Percentiles rank a stretch among this genome's conserved stretches.
These are phyloP conservation scores for Syzygium syzygioides DNA, from an alignment of 441 rosid genomes.

Conservation along the genomic window DNA sequence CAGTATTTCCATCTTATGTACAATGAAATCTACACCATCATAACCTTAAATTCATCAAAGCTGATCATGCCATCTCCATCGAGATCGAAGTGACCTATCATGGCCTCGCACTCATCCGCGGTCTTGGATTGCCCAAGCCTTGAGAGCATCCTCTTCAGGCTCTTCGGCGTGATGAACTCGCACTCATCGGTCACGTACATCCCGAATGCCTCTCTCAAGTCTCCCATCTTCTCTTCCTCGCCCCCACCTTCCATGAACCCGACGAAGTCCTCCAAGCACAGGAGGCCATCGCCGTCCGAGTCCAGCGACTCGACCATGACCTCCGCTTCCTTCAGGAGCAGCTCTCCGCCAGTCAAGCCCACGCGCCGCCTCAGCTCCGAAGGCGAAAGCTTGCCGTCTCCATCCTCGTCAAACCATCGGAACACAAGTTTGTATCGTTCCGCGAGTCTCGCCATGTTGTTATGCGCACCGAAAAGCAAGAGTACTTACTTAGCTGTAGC, in stretches of 20 bases:
- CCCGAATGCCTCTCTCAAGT: slow-evolving; percentile 53
- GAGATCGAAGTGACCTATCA: slow-evolving; percentile 58
- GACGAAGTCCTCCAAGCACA: slow-evolving; percentile 54
- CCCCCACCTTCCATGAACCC: slow-evolving; percentile 43
- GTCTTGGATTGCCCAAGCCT: slow-evolving; percentile 48
- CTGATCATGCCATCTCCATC: slow-evolving; percentile 68
- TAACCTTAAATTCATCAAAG: slow-evolving; percentile 67
- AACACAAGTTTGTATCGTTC: slow-evolving; percentile 21
- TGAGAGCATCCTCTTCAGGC: slow-evolving; percentile 57
- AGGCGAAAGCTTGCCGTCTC: slow-evolving; percentile 53
- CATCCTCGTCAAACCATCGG: slow-evolving; percentile 31
- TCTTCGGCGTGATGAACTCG: slow-evolving; percentile 55
- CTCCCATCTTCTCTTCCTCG: slow-evolving; percentile 51
- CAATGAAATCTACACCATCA: slow-evolving; percentile 29
- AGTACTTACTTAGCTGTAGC: neutral
- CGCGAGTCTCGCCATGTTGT: neutral
- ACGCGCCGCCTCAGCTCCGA: slow-evolving; percentile 35
- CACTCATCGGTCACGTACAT: slow-evolving; percentile 46
- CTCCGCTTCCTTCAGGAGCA: slow-evolving; percentile 25
- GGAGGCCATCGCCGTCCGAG: slow-evolving; percentile 37
- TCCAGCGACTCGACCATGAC: slow-evolving; percentile 21
- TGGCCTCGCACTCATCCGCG: slow-evolving; percentile 40
- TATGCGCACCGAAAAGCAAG: neutral
- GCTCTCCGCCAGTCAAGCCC: slow-evolving; percentile 27
- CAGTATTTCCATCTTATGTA: neutral